Evolutionary conservation across 2,329 filamentous ascomycete species (phyloP).

Genomic region (Fusarium chuoi): DNA sequence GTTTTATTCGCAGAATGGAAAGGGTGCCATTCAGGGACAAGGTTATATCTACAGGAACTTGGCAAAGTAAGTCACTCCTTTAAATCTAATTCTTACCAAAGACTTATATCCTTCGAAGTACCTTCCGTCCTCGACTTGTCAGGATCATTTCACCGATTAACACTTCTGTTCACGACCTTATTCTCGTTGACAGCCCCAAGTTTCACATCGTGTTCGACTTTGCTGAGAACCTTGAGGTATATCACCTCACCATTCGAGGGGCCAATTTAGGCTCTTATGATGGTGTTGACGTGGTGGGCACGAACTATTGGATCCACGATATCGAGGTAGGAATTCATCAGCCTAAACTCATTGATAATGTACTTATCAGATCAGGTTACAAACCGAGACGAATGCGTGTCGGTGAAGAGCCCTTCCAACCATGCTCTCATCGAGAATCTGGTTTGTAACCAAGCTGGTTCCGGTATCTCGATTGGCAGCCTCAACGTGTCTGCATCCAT

Average conservation of each 20-base stretch:
- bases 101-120: not conserved
- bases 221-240: not conserved
- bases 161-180: not conserved
- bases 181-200: not conserved
- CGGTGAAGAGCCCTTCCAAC: not conserved
- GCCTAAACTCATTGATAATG: rapidly evolving
- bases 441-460: not conserved
- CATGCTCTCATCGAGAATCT: not conserved
- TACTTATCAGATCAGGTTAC: not conserved
- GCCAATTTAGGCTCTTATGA: not conserved
- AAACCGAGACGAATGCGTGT: not conserved
- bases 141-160: not conserved
- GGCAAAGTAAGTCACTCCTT: not conserved
- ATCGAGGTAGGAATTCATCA: not conserved
- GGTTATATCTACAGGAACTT: not conserved
- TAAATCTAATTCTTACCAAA: not conserved
- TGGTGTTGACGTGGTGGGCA: not conserved
- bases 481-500: not conserved
- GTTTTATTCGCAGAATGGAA: not conserved
- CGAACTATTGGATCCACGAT: not conserved
- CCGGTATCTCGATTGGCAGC: not conserved
- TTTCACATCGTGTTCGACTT: not conserved
- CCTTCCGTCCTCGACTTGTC: not conserved
- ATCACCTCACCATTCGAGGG: not conserved
- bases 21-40: not conserved